Evolutionary conservation across 352 stramenopile species (phyloP).

Genomic region (Pythium insidiosum): DNA sequence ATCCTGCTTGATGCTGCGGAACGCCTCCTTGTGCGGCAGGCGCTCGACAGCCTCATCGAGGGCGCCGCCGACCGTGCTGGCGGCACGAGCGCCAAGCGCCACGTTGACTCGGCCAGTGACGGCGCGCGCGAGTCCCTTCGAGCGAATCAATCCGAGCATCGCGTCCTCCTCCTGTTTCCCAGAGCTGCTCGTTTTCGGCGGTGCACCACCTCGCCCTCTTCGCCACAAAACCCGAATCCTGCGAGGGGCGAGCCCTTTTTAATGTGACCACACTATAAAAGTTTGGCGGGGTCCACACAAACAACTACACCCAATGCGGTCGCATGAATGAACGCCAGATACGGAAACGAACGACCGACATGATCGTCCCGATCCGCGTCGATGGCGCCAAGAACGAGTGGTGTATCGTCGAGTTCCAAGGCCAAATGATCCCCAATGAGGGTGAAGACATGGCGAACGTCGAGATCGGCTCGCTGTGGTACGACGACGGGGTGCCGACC

Average conservation of each 20-base stretch:
- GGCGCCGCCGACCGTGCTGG: slow-evolving; percentile 55
- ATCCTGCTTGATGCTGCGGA: slow-evolving; percentile 79
- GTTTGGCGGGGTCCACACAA: slow-evolving; percentile 14
- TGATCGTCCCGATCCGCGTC: slow-evolving; percentile 63
- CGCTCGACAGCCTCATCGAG: slow-evolving; percentile 70
- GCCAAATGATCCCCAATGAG: slow-evolving; percentile 44
- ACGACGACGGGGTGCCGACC: slow-evolving; percentile 53
- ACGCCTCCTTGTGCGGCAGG: slow-evolving; percentile 81
- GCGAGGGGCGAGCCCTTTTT: slow-evolving; percentile 3
- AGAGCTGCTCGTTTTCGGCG: slow-evolving; percentile 15
- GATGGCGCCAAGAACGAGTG: slow-evolving; percentile 61
- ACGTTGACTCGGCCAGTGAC: slow-evolving; percentile 13
- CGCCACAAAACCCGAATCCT: slow-evolving; percentile 28
- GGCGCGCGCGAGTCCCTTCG: slow-evolving; percentile 36
- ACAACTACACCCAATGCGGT: too few relatives aligned
- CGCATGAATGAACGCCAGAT: not conserved
- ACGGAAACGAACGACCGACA: slow-evolving; percentile 11
- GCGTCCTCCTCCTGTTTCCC: too few relatives aligned
- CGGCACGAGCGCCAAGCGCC: slow-evolving; percentile 26
- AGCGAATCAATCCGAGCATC: slow-evolving; percentile 69
- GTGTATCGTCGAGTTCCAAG: slow-evolving; percentile 81
- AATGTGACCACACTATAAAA: too few relatives aligned
- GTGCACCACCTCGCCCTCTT: slow-evolving; percentile 19
- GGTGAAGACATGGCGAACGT: slow-evolving; percentile 27
- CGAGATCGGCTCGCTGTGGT: slow-evolving; percentile 63